These are phyloP conservation scores for Stephania japonica DNA, from an alignment of 164 flowering plant species.

Conservation along the genomic window DNA sequence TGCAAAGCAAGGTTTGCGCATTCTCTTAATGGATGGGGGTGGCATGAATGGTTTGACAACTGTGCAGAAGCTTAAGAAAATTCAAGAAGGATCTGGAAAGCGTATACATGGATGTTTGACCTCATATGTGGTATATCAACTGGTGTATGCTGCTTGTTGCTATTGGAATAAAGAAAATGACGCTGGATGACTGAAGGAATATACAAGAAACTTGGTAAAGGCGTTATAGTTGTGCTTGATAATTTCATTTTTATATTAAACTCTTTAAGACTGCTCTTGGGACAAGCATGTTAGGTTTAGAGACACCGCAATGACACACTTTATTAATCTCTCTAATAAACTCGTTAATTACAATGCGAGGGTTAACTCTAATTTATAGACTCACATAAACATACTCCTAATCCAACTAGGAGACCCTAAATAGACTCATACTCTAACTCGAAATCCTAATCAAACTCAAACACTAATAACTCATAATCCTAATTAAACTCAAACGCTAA, in stretches of 20 bases:
- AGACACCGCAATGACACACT: too few species aligned
- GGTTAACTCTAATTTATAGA: too few species aligned
- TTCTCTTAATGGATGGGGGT: constrained; percentile 98
- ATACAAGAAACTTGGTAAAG: constrained; percentile 89
- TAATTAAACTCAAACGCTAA: too few species aligned
- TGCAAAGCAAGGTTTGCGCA: constrained; percentile 88
- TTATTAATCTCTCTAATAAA: too few species aligned
- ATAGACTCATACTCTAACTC: too few species aligned
- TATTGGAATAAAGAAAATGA: constrained; percentile 84
- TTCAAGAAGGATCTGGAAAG: constrained; percentile 89
- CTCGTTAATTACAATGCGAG: too few species aligned
- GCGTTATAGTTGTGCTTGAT: background rate
- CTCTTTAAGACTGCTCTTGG: too few species aligned
- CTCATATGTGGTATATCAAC: constrained; percentile 98
- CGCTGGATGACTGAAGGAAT: constrained; percentile 90
- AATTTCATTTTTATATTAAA: background rate
- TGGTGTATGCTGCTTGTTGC: constrained; percentile 99
- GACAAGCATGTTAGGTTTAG: too few species aligned
- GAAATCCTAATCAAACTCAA: too few species aligned
- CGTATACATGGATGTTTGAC: constrained; percentile 93
- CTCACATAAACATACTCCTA: too few species aligned
- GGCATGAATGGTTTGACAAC: constrained; percentile 99
- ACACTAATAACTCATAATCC: too few species aligned
- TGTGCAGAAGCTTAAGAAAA: constrained; percentile 84
- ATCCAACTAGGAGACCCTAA: too few species aligned